These are phyloP conservation scores for Lophiostoma macrostomum DNA, from an alignment of 495 filamentous ascomycete species.

Conservation along the genomic window DNA sequence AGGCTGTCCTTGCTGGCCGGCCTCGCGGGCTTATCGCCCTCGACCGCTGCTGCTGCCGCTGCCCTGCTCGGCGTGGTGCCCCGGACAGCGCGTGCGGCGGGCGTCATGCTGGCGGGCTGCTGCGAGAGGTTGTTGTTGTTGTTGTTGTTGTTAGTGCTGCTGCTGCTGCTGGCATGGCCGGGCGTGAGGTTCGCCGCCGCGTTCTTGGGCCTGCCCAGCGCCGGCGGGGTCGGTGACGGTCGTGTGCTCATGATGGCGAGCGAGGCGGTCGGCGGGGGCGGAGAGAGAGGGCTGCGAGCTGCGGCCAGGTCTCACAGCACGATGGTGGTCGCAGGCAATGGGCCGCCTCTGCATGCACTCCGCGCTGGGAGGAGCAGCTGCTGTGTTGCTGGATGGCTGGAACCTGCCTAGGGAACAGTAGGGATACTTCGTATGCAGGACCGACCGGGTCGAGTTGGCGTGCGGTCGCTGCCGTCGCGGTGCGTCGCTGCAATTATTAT, in stretches of 20 bases:
- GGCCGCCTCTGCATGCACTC: constrained; percentile 1
- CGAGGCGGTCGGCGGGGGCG: background rate
- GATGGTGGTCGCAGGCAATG: too few relatives aligned
- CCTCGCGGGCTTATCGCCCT: constrained; percentile 15
- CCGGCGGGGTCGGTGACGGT: constrained; percentile 25
- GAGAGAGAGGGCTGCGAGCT: background rate
- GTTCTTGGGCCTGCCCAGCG: constrained; percentile 16
- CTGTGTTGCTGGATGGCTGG: too few relatives aligned
- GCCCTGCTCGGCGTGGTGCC: constrained; percentile 12
- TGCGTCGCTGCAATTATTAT: too few relatives aligned
- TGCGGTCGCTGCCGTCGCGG: background rate
- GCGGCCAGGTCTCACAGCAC: too few relatives aligned
- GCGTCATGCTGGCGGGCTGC: constrained; percentile 13
- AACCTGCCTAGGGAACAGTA: constrained; percentile 6
- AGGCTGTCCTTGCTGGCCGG: constrained; percentile 30
- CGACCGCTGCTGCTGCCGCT: constrained; percentile 5
- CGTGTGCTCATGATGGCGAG: constrained; percentile 6
- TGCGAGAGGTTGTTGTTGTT: too few relatives aligned
- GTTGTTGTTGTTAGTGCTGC: too few relatives aligned
- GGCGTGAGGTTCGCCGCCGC: constrained; percentile 24
- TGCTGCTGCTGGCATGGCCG: constrained; percentile 10
- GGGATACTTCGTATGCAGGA: background rate
- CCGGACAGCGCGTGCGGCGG: constrained; percentile 6
- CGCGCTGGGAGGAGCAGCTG: too few relatives aligned
- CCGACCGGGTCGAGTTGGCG: background rate